These are phyloP conservation scores for Xylariaceae sp. DNA, from an alignment of 2,329 filamentous ascomycete species.

Conservation along the genomic window DNA sequence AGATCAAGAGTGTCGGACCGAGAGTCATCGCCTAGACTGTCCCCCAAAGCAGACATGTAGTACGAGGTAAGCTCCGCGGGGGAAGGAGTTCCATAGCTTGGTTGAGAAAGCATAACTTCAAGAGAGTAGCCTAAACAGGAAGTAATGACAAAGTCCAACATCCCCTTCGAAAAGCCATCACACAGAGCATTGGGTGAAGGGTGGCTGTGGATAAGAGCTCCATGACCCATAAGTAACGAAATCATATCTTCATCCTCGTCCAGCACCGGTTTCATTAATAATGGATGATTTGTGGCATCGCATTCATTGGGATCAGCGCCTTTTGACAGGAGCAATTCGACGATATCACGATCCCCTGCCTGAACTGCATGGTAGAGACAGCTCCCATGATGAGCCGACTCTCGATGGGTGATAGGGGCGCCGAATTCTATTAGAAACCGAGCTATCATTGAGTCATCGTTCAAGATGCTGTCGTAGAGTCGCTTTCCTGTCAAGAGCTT, in stretches of 20 bases:
- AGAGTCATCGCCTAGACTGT: too few species aligned
- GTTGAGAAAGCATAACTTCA: too few species aligned
- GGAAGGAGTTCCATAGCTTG: too few species aligned
- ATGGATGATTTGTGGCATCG: neutral
- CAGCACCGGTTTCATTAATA: conserved; percentile 5
- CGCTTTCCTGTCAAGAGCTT: conserved; percentile 5
- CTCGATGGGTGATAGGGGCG: conserved; percentile 5
- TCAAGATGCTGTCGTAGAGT: neutral
- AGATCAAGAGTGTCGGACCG: too few species aligned
- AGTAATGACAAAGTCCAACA: too few species aligned
- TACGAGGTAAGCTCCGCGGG: too few species aligned
- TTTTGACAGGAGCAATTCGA: conserved; percentile 10
- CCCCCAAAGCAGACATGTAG: too few species aligned
- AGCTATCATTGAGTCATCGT: neutral
- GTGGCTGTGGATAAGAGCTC: conserved; percentile 14
- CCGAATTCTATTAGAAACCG: neutral
- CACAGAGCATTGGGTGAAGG: too few species aligned
- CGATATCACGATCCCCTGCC: neutral
- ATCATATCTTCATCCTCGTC: conserved; percentile 3
- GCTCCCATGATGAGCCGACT: neutral
- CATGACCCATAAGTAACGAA: conserved; percentile 15
- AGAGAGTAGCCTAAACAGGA: too few species aligned
- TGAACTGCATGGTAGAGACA: conserved; percentile 2
- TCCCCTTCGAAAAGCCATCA: too few species aligned
- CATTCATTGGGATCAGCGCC: conserved; percentile 20